Evolutionary conservation across 2,329 filamentous ascomycete genomes (phyloP).

Genomic region (Fusarium sp.): DNA sequence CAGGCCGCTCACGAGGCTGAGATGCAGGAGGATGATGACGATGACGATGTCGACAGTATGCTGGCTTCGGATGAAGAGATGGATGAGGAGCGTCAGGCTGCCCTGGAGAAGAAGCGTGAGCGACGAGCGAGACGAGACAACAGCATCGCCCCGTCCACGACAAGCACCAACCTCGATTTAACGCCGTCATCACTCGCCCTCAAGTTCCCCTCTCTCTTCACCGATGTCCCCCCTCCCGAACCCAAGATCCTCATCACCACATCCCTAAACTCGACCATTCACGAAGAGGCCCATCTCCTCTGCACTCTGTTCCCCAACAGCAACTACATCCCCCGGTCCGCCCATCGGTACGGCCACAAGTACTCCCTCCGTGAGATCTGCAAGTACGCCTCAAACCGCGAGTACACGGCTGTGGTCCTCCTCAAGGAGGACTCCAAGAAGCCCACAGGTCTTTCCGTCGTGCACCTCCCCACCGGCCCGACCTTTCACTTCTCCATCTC

Average conservation of each 20-base stretch:
- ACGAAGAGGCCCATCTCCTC: constrained; percentile 80
- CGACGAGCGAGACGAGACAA: constrained; percentile 57
- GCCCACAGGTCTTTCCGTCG: constrained; percentile 80
- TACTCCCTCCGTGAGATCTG: constrained; percentile 92
- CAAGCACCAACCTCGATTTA: constrained; percentile 69
- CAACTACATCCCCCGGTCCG: constrained; percentile 85
- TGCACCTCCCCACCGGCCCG: constrained; percentile 83
- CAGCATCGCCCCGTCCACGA: constrained; percentile 65
- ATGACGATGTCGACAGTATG: constrained; percentile 79
- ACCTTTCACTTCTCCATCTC: constrained; percentile 92
- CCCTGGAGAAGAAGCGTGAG: constrained; percentile 54
- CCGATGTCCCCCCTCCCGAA: constrained; percentile 62
- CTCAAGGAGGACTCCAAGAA: constrained; percentile 89
- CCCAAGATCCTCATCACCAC: constrained; percentile 95
- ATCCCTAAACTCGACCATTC: constrained; percentile 84
- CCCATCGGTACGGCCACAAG: constrained; percentile 84
- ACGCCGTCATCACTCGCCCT: constrained; percentile 66
- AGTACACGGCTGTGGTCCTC: constrained; percentile 84
- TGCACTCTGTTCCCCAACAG: constrained; percentile 84
- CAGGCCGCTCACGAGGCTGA: constrained; percentile 57
- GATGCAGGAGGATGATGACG: constrained; percentile 49
- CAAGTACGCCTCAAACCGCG: constrained; percentile 79
- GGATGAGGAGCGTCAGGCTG: constrained; percentile 56
- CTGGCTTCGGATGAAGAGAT: constrained; percentile 69
- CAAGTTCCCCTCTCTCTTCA: constrained; percentile 70